A percentile compares a stretch with the other conserved stretches of the same genome.
Conservation (phyloP, 129 eudicot genomes). For the Flaveria brownii region DNA sequence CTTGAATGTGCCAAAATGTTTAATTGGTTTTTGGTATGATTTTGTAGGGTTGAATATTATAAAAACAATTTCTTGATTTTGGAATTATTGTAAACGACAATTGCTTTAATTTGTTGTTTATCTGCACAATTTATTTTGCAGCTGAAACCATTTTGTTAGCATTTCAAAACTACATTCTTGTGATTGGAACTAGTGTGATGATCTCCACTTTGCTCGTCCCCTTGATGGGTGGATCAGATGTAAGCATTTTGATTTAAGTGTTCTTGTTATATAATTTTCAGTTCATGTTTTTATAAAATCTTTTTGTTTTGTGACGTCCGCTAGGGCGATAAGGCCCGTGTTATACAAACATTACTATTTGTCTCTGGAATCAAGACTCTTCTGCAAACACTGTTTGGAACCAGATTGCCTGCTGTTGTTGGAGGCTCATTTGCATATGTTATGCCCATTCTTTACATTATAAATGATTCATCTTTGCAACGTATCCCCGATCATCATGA, state of each 20-base stretch:
- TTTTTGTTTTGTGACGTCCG: not conserved
- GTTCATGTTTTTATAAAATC: not conserved
- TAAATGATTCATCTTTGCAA: constrained; percentile 75
- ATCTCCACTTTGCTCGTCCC: constrained; percentile 86
- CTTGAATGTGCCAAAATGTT: not conserved
- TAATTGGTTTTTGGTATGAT: not conserved
- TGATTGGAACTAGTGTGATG: constrained; percentile 94
- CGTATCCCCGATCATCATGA: constrained; percentile 67
- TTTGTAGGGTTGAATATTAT: constrained; percentile 20
- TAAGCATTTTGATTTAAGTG: constrained; percentile 39
- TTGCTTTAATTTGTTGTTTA: constrained; percentile 14
- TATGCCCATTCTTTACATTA: constrained; percentile 82
- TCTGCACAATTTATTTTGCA: constrained; percentile 43
- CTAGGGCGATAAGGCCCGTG: constrained; percentile 97
- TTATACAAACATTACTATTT: constrained; percentile 85
- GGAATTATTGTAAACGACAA: constrained; percentile 32
- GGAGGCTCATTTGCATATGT: constrained; percentile 96
- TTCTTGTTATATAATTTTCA: not conserved
- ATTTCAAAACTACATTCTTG: constrained; percentile 90
- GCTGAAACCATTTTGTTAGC: constrained; percentile 92
- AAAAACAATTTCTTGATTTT: constrained; percentile 12
- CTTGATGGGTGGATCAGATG: constrained; percentile 92
- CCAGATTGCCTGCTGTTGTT: constrained; percentile 90
- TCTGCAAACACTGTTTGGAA: constrained; percentile 90
- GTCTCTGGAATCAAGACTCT: constrained; percentile 94